These are phyloP conservation scores for Fusarium siculi DNA, from an alignment of 2,329 filamentous ascomycete genomes.

Conservation along the genomic window DNA sequence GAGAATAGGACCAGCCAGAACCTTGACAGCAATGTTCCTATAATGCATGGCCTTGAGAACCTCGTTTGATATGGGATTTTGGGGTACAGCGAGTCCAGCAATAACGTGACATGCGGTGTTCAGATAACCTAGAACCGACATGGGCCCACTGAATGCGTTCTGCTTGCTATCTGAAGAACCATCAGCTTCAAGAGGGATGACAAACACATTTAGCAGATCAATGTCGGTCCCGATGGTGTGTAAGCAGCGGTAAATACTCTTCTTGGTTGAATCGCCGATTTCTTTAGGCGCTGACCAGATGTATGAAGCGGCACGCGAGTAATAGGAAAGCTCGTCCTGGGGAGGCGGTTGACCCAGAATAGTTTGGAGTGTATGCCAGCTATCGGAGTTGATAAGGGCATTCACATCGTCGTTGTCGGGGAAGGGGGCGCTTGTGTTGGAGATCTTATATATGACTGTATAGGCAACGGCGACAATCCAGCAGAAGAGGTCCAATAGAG, in stretches of 20 bases:
- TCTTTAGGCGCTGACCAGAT: neutral
- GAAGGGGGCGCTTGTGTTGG: fast-evolving
- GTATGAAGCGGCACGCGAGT: fast-evolving
- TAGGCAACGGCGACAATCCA: neutral
- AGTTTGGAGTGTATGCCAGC: neutral
- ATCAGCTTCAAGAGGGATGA: neutral
- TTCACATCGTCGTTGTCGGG: neutral
- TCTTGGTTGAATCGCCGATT: fast-evolving
- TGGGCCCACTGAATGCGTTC: fast-evolving
- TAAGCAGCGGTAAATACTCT: fast-evolving
- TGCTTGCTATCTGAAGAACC: neutral
- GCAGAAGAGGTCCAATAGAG: neutral
- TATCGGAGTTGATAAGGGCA: fast-evolving
- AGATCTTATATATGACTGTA: fast-evolving
- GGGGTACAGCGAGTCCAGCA: fast-evolving
- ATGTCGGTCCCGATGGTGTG: fast-evolving
- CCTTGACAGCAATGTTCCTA: fast-evolving
- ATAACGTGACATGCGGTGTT: fast-evolving
- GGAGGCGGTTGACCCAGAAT: neutral
- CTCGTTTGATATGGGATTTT: fast-evolving
- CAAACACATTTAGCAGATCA: neutral
- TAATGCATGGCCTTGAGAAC: neutral
- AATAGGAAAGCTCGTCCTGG: fast-evolving
- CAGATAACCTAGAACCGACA: fast-evolving
- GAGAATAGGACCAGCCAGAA: neutral